Evolutionary conservation across 2,329 filamentous ascomycete species (phyloP).

Genomic region (Macrophomina phaseolina): DNA sequence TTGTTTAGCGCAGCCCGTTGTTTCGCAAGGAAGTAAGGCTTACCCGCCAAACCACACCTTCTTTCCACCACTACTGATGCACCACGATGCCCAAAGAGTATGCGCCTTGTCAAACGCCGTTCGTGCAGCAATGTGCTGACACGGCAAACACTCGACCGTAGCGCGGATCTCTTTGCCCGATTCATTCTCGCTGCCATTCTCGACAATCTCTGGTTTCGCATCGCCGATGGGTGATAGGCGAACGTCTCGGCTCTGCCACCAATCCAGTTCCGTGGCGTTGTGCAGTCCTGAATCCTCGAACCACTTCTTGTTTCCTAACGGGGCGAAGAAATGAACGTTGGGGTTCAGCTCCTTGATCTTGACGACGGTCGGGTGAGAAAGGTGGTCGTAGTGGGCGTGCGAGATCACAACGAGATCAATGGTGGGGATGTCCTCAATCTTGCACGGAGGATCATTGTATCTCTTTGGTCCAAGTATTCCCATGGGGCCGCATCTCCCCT

Average conservation of each 20-base stretch:
- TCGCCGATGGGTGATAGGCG: slow-evolving; percentile 28
- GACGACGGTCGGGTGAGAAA: slow-evolving; percentile 76
- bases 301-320: slow-evolving; percentile 82
- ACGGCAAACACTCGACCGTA: slow-evolving; percentile 77
- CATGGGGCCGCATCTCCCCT: slow-evolving; percentile 82
- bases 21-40: slow-evolving; percentile 31
- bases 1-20: slow-evolving; percentile 29
- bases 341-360: slow-evolving; percentile 75
- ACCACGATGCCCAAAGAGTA: slow-evolving; percentile 91
- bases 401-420: slow-evolving; percentile 79
- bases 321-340: slow-evolving; percentile 85
- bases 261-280: slow-evolving; percentile 88
- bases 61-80: slow-evolving; percentile 71
- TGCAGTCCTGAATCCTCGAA: slow-evolving; percentile 72
- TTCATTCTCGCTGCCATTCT: slow-evolving; percentile 22
- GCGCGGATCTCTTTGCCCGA: slow-evolving; percentile 63
- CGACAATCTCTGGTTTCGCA: slow-evolving; percentile 28
- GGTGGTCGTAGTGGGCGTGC: slow-evolving; percentile 92
- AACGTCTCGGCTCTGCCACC: slow-evolving; percentile 79
- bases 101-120: slow-evolving; percentile 70
- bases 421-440: slow-evolving; percentile 76
- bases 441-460: slow-evolving; percentile 78
- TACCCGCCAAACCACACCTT: slow-evolving; percentile 83
- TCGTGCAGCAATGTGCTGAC: slow-evolving; percentile 80
- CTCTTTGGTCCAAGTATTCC: slow-evolving; percentile 73